Evolutionary conservation across 164 flowering plant species (phyloP).

Genomic region (Brasenia schreberi): DNA sequence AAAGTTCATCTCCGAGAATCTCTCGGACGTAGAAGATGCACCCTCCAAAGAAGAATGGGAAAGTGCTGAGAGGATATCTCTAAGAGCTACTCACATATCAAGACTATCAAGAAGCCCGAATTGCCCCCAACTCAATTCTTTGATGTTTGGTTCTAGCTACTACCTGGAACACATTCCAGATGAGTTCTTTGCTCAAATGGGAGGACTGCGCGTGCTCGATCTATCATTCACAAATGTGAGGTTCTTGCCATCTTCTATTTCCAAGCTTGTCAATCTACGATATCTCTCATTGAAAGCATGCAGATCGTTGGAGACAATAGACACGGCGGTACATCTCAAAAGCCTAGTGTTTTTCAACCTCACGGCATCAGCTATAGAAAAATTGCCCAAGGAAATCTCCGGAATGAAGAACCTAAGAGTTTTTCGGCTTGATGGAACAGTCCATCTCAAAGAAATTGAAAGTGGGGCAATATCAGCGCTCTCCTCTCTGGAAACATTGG

Average conservation of each 20-base stretch:
- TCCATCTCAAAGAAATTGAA: too few relatives aligned
- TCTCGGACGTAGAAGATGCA: neutral
- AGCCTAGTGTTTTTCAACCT: neutral
- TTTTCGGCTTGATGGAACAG: too few relatives aligned
- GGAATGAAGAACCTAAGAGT: neutral
- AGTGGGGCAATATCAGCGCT: too few relatives aligned
- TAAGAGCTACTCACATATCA: slow-evolving; percentile 1
- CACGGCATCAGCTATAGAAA: neutral
- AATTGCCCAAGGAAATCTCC: neutral
- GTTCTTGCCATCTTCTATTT: slow-evolving; percentile 6
- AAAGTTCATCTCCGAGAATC: neutral
- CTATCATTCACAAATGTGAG: slow-evolving; percentile 4
- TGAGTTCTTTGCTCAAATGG: slow-evolving; percentile 9
- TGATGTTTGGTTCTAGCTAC: slow-evolving; percentile 1
- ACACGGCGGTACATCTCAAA: neutral
- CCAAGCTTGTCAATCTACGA: slow-evolving; percentile 1
- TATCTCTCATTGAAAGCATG: neutral
- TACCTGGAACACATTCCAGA: slow-evolving; percentile 4
- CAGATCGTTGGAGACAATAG: slow-evolving; percentile 2
- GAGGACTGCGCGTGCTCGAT: slow-evolving; percentile 5
- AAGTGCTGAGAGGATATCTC: neutral
- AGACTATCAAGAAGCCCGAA: neutral
- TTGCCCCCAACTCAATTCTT: neutral
- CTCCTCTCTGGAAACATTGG: too few relatives aligned
- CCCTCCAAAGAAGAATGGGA: slow-evolving; percentile 5